These are phyloP conservation scores for Malus hybrid DNA, from an alignment of 331 rosid genomes.

Conservation along the genomic window DNA sequence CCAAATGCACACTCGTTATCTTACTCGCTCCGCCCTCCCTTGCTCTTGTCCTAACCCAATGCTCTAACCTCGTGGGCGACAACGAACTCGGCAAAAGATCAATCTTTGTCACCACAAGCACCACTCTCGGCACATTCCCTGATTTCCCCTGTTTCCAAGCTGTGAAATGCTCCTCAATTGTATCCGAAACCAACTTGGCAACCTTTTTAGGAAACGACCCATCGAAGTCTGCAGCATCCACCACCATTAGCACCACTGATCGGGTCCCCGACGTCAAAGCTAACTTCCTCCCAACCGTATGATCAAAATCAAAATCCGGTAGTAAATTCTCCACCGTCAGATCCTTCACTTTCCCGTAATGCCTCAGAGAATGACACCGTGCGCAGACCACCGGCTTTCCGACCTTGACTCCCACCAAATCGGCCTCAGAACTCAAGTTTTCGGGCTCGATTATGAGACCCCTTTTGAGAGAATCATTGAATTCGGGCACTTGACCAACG, in stretches of 20 bases:
- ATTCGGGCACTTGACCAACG: constrained; percentile 51
- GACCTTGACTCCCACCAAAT: constrained; percentile 9
- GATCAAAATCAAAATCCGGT: constrained; percentile 82
- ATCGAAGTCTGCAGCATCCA: constrained; percentile 77
- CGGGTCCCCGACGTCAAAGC: constrained; percentile 49
- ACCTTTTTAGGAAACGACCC: constrained; percentile 83
- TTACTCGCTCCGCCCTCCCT: constrained; percentile 75
- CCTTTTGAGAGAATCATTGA: constrained; percentile 56
- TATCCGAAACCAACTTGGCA: constrained; percentile 58
- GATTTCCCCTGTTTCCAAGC: constrained; percentile 84
- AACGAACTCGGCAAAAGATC: constrained; percentile 68
- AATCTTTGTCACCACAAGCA: constrained; percentile 74
- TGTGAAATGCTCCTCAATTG: constrained; percentile 57
- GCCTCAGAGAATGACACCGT: constrained; percentile 85
- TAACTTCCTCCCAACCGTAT: constrained; percentile 78
- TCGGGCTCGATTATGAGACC: constrained; percentile 56
- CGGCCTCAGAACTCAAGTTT: constrained; percentile 12
- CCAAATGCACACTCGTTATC: constrained; percentile 90
- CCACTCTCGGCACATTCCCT: constrained; percentile 81
- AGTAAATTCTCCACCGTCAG: constrained; percentile 67
- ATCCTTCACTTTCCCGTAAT: constrained; percentile 87
- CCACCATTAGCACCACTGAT: constrained; percentile 77
- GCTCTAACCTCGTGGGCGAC: constrained; percentile 73
- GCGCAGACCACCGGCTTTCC: constrained; percentile 75
- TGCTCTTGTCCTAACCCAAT: constrained; percentile 88